Conservation (phyloP, 805 yeast genomes). For the Myxozyma sirexii region DNA sequence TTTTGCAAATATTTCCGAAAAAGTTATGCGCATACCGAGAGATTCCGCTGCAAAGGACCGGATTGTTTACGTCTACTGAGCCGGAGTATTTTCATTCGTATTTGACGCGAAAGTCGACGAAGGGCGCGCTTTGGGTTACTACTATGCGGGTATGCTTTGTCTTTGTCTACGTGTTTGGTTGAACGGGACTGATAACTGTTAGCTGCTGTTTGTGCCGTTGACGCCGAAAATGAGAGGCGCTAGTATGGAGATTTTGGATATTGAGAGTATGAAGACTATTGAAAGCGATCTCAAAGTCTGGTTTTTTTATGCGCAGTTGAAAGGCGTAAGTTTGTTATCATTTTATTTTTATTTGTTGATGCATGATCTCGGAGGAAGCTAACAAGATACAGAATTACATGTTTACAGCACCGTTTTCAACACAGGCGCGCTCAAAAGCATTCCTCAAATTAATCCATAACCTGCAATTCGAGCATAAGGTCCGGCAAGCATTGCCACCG, state of each 20-base stretch:
- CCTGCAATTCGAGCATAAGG: slow-evolving; percentile 41
- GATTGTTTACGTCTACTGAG: slow-evolving; percentile 17
- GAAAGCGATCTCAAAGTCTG: slow-evolving; percentile 29
- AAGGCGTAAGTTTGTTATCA: background rate
- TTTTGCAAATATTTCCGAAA: slow-evolving; percentile 37
- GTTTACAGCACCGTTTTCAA: slow-evolving; percentile 39
- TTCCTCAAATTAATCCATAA: slow-evolving; percentile 39
- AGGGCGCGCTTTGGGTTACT: slow-evolving; percentile 31
- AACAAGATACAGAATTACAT: slow-evolving; percentile 16
- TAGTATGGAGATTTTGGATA: slow-evolving; percentile 23
- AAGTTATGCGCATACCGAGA: slow-evolving; percentile 29
- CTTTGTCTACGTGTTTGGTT: background rate
- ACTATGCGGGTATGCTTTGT: slow-evolving; percentile 21
- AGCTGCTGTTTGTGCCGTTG: slow-evolving; percentile 29
- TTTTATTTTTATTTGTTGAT: background rate
- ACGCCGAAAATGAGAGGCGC: slow-evolving; percentile 18
- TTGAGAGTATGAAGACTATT: slow-evolving; percentile 24
- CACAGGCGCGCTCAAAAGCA: slow-evolving; percentile 35
- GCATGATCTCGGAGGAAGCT: background rate
- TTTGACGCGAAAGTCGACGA: slow-evolving; percentile 23
- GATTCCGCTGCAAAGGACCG: slow-evolving; percentile 8
- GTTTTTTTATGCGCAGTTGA: slow-evolving; percentile 26
- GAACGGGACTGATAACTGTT: background rate
- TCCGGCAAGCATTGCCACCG: slow-evolving; percentile 41
- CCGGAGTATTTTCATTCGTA: slow-evolving; percentile 31